phyloP scores from a whole-genome alignment of 2,329 filamentous ascomycete genomes.

The Sphaerostilbella broomeana region DNA sequence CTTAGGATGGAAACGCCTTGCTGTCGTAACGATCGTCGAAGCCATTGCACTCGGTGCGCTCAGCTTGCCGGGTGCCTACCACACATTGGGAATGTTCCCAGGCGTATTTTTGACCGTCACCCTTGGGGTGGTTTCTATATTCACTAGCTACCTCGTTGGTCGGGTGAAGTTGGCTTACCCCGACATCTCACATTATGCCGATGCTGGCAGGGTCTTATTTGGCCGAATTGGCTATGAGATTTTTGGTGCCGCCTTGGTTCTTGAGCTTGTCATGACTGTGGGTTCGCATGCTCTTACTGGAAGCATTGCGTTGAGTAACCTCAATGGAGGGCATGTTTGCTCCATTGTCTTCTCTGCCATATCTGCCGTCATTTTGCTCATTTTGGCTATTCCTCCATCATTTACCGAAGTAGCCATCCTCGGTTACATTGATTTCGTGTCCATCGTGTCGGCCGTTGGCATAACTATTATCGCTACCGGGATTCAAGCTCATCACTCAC shows the following conservation, averaged over 20 bases:
- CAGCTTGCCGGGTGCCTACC: conserved; percentile 39
- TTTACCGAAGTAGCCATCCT: conserved; percentile 35
- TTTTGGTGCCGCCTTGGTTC: conserved; percentile 47
- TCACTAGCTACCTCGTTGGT: conserved; percentile 33
- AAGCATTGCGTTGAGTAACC: conserved; percentile 54
- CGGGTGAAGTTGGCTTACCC: conserved; percentile 39
- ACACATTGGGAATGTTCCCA: conserved; percentile 30
- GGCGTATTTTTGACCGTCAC: conserved; percentile 30
- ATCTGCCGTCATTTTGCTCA: conserved; percentile 31
- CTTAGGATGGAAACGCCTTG: conserved; percentile 46
- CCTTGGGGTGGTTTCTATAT: conserved; percentile 32
- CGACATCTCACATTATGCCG: conserved; percentile 55
- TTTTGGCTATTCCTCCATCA: conserved; percentile 34
- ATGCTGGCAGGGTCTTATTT: conserved; percentile 52
- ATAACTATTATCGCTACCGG: conserved; percentile 57
- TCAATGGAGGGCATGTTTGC: conserved; percentile 45
- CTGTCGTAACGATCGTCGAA: conserved; percentile 43
- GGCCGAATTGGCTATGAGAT: conserved; percentile 52
- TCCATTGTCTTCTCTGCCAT: conserved; percentile 32
- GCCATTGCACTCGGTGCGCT: conserved; percentile 44
- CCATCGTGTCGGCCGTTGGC: conserved; percentile 52
- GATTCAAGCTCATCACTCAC: conserved; percentile 25
- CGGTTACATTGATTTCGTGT: conserved; percentile 46
- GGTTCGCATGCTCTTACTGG: conserved; percentile 61
- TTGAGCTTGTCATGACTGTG: conserved; percentile 61